These are phyloP conservation scores for Boletus pseudo-olivaceus DNA, from an alignment of 768 basidiomycete species.

Conservation along the genomic window DNA sequence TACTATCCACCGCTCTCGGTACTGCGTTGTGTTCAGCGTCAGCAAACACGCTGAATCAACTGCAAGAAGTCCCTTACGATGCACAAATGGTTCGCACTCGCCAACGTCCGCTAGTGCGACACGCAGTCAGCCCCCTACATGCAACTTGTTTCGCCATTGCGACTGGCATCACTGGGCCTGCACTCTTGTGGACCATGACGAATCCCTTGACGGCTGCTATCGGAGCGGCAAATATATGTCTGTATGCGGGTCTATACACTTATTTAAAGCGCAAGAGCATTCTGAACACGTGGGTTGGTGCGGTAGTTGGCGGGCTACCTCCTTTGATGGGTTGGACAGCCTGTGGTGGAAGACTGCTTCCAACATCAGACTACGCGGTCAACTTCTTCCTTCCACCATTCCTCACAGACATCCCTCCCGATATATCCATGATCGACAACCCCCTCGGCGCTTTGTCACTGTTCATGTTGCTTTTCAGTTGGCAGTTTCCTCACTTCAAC, in stretches of 20 bases:
- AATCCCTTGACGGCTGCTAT: slow-evolving; percentile 84
- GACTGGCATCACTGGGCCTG: slow-evolving; percentile 78
- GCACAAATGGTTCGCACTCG: slow-evolving; percentile 95
- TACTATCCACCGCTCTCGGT: slow-evolving; percentile 84
- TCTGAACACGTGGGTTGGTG: slow-evolving; percentile 91
- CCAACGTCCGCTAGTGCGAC: slow-evolving; percentile 78
- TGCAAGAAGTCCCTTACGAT: slow-evolving; percentile 93
- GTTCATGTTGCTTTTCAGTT: slow-evolving; percentile 84
- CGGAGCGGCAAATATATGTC: slow-evolving; percentile 77
- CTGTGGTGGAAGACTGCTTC: slow-evolving; percentile 75
- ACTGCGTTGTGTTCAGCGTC: slow-evolving; percentile 90
- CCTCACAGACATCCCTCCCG: slow-evolving; percentile 40
- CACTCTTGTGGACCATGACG: slow-evolving; percentile 74
- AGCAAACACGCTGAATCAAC: slow-evolving; percentile 92
- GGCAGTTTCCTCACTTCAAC: slow-evolving; percentile 99
- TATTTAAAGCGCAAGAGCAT: slow-evolving; percentile 82
- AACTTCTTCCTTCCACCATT: slow-evolving; percentile 61
- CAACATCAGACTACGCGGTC: slow-evolving; percentile 56
- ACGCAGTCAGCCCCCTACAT: slow-evolving; percentile 82
- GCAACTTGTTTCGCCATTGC: slow-evolving; percentile 73
- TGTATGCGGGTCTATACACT: slow-evolving; percentile 93
- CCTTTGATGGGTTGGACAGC: slow-evolving; percentile 99
- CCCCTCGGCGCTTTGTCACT: slow-evolving; percentile 78
- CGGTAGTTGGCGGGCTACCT: slow-evolving; percentile 88
- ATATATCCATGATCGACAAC: slow-evolving; percentile 63